These are phyloP conservation scores for Lachancea thermotolerans DNA, from an alignment of 805 yeast genomes.

Conservation along the genomic window DNA sequence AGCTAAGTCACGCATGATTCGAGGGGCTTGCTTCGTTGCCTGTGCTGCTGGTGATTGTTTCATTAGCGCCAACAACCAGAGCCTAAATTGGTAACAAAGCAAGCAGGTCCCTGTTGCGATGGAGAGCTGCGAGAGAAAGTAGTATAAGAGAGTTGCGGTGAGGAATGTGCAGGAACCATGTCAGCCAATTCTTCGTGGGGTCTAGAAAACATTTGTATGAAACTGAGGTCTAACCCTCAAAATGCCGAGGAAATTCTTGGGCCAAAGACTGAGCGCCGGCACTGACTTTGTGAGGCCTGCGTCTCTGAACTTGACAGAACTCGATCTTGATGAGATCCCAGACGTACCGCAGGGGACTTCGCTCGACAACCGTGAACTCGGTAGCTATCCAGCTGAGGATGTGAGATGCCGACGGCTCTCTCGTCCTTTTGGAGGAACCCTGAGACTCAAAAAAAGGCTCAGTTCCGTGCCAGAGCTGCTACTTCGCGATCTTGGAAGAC, in stretches of 20 bases:
- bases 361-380: neutral
- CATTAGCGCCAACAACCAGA: neutral
- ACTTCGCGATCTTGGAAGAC: slow-evolving; percentile 19
- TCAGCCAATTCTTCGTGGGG: too few relatives aligned
- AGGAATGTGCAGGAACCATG: too few relatives aligned
- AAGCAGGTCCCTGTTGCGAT: too few relatives aligned
- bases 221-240: neutral
- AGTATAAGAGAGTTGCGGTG: too few relatives aligned
- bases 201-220: neutral
- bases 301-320: slow-evolving; percentile 25
- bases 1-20: too few relatives aligned
- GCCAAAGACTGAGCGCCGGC: slow-evolving; percentile 22
- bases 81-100: too few relatives aligned
- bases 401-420: slow-evolving; percentile 6
- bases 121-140: too few relatives aligned
- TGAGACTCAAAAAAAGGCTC: slow-evolving; percentile 22
- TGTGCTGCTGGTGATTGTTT: neutral
- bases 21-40: neutral
- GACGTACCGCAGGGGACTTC: slow-evolving; percentile 2
- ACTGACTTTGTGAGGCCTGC: slow-evolving; percentile 28
- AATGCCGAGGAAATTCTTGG: slow-evolving; percentile 29
- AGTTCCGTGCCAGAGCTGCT: slow-evolving; percentile 30
- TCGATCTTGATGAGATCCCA: slow-evolving; percentile 26
- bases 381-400: neutral
- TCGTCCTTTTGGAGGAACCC: slow-evolving; percentile 19